Base-by-base conservation (phyloP, 257 asterid species). In the Nicotiana attenuata region DNA sequence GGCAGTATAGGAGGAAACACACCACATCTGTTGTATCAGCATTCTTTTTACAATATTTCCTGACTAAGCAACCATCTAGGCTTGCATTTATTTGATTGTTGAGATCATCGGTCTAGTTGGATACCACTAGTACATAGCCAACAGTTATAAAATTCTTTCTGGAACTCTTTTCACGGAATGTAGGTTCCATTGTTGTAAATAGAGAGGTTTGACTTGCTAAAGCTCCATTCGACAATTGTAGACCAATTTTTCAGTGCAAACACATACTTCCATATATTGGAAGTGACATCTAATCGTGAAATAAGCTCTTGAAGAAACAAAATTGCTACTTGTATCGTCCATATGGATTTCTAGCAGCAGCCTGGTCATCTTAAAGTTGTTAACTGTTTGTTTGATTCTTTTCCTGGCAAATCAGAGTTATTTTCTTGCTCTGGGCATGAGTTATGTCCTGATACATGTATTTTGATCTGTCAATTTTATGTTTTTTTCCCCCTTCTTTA, bases 91-190 rank as follows among this genome's bases (percentile, higher is more conserved):
- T 84, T 55, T 65, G 82, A 87, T 80, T 84, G 79, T 69, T 83
- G 86, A 85, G 86, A 87, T 87, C 89, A 67, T 71, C 85, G 81
- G 80, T 81, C 63, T 81, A 81, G 87, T 86, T 81, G 80, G 87
- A 85, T 88, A 87, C 68, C 82, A 87, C 78, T 87, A 92, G 94
- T 92, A 92, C 85, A 93, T 93, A 89, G 91, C 81, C 88, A 80
- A 88, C 89, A 87, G 87, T 84, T 88, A 50, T 76, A 86, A 89
- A 77, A 86, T 89, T 91, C 83, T 89, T 88, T 87, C 64, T 78
- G 91, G 91, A 83, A 87, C 82, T 81, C 86, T 81, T 85, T 78
- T 82, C 38, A 84, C 76, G 86, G 78, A 85, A 83, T 85, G 31
- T 76, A 86, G 89, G 79, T 66, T 66, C 71, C 65, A 81, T 77